phyloP scores from a whole-genome alignment of 2,329 filamentous ascomycete genomes.

The Lachnellula suecica region DNA sequence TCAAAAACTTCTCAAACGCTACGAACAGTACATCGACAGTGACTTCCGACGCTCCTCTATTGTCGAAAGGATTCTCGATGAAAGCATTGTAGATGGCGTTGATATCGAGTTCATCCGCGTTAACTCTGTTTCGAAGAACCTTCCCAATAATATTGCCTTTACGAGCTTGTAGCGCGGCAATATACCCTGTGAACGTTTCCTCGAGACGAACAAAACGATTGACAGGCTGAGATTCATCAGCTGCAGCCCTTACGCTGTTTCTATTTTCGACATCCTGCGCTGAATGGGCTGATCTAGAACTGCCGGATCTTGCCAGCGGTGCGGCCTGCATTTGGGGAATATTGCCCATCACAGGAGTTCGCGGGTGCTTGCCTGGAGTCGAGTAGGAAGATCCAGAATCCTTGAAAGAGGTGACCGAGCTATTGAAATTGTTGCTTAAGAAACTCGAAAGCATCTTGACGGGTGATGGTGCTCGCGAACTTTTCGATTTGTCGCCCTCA shows the following conservation, averaged over 20 bases:
- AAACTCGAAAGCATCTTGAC: conserved; percentile 88
- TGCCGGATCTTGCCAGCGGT: conserved; percentile 26
- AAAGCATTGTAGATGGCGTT: conserved; percentile 90
- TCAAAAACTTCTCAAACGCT: conserved; percentile 90
- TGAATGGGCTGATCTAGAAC: conserved; percentile 29
- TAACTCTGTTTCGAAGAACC: conserved; percentile 66
- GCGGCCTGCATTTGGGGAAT: conserved; percentile 40
- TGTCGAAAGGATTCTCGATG: conserved; percentile 78
- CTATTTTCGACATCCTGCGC: conserved; percentile 29
- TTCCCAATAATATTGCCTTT: conserved; percentile 86
- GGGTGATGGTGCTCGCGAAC: conserved; percentile 78
- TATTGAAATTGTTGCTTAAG: conserved; percentile 59
- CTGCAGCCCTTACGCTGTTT: conserved; percentile 36
- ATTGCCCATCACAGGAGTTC: conserved; percentile 37
- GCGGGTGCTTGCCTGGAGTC: conserved; percentile 32
- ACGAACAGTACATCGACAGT: conserved; percentile 84
- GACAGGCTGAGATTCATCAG: conserved; percentile 54
- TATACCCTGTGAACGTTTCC: conserved; percentile 81
- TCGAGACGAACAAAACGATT: conserved; percentile 74
- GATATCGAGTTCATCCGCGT: conserved; percentile 74
- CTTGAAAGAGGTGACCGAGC: conserved; percentile 39
- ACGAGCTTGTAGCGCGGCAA: conserved; percentile 77
- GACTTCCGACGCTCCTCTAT: conserved; percentile 72
- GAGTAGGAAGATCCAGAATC: conserved; percentile 38
- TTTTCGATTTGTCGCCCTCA: conserved; percentile 63